A percentile compares a stretch with the other conserved stretches of the same genome.
phyloP scores from a whole-genome alignment of 73 alveolate genomes.

The Paramecium caudatum region DNA sequence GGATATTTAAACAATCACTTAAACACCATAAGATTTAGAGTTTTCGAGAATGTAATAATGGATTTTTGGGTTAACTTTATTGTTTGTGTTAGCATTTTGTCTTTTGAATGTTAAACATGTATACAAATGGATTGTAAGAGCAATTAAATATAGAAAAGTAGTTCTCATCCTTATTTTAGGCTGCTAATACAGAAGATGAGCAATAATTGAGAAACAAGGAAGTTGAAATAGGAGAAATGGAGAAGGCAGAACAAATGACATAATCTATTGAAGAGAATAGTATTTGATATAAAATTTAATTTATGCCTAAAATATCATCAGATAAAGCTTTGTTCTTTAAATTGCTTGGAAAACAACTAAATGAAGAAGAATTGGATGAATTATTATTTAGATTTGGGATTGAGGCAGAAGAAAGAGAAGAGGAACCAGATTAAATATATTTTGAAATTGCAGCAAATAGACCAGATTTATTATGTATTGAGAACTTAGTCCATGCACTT shows the following conservation, averaged over 20 bases:
- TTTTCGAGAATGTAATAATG: too few species aligned
- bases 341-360: conserved; percentile 5
- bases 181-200: too few species aligned
- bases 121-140: too few species aligned
- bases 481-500: conserved; percentile 63
- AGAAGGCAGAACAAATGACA: conserved; percentile 11
- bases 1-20: too few species aligned
- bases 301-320: conserved; percentile 71
- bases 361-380: conserved; percentile 67
- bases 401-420: conserved; percentile 77
- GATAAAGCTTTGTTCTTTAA: conserved; percentile 36
- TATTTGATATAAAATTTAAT: conserved; percentile 27
- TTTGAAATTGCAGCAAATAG: conserved; percentile 78
- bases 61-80: too few species aligned
- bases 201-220: conserved; percentile 7
- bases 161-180: too few species aligned
- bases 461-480: conserved; percentile 77
- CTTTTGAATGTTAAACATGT: too few species aligned
- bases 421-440: conserved; percentile 18
- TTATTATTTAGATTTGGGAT: conserved; percentile 71
- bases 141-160: too few species aligned
- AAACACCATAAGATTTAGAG: too few species aligned
- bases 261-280: conserved; percentile 21
- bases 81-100: too few species aligned
- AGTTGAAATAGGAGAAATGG: not conserved